Evolutionary conservation across 805 yeast species (phyloP).

Genomic region (Saccharomycopsis schoenii): DNA sequence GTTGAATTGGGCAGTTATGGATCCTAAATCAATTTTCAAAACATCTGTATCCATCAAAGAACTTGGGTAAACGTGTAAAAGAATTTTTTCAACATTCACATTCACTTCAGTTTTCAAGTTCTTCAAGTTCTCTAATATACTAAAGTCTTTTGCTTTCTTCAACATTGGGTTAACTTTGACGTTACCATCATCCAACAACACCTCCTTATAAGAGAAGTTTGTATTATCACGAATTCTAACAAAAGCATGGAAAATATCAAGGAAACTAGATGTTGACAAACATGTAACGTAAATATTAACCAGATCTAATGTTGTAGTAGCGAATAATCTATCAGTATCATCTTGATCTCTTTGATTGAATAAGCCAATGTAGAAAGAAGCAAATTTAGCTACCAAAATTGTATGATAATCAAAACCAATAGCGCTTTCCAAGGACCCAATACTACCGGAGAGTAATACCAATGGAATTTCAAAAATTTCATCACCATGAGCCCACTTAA

Average conservation of each 20-base stretch:
- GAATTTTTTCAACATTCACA: slow-evolving; percentile 45
- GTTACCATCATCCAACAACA: slow-evolving; percentile 51
- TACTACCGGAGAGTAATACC: slow-evolving; percentile 48
- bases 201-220: slow-evolving; percentile 63
- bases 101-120: slow-evolving; percentile 56
- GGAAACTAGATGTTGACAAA: slow-evolving; percentile 71
- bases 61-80: slow-evolving; percentile 71
- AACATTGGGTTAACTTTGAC: not conserved
- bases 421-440: slow-evolving; percentile 47
- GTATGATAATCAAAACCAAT: slow-evolving; percentile 79
- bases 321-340: slow-evolving; percentile 50
- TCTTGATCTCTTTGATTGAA: slow-evolving; percentile 54
- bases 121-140: slow-evolving; percentile 16
- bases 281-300: slow-evolving; percentile 67
- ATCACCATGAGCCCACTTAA: slow-evolving; percentile 54
- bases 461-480: slow-evolving; percentile 48
- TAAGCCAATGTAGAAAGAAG: slow-evolving; percentile 40
- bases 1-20: slow-evolving; percentile 40
- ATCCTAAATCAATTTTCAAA: slow-evolving; percentile 48
- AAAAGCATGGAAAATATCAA: slow-evolving; percentile 67
- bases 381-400: slow-evolving; percentile 54
- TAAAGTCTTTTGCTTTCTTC: slow-evolving; percentile 5
- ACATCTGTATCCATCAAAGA: slow-evolving; percentile 72
- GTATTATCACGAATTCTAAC: slow-evolving; percentile 66
- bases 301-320: slow-evolving; percentile 37